A percentile compares a stretch with the other conserved stretches of the same genome.
These are phyloP conservation scores for Parafenestella ontariensis DNA, from an alignment of 2,329 filamentous ascomycete species.

Conservation along the genomic window DNA sequence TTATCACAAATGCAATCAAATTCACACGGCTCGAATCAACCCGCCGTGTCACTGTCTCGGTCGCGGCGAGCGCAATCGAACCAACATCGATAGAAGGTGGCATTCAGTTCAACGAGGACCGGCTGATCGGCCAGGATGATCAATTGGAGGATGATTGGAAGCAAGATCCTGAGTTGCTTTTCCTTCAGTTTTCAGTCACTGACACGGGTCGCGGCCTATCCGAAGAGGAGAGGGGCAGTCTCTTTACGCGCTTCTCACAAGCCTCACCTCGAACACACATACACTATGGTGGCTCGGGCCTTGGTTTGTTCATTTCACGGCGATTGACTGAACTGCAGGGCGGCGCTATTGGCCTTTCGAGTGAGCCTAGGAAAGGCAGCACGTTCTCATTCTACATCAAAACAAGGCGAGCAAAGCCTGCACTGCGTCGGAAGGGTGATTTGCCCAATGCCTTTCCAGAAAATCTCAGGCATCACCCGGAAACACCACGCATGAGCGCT, in stretches of 20 bases:
- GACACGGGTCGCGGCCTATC: conserved; percentile 52
- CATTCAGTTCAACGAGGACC: conserved; percentile 35
- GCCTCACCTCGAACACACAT: conserved; percentile 44
- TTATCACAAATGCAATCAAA: conserved; percentile 55
- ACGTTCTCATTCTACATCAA: conserved; percentile 46
- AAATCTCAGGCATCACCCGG: conserved; percentile 26
- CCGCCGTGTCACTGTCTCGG: conserved; percentile 46
- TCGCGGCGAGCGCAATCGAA: conserved; percentile 40
- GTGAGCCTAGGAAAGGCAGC: conserved; percentile 31
- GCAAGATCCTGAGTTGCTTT: conserved; percentile 34
- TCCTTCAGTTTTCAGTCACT: conserved; percentile 44
- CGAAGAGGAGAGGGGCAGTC: conserved; percentile 41
- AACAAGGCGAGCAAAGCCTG: conserved; percentile 20
- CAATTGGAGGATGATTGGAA: conserved; percentile 43
- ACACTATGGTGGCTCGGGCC: conserved; percentile 49
- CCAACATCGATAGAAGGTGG: conserved; percentile 43
- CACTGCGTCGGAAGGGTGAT: conserved; percentile 20
- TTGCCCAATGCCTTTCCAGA: conserved; percentile 26
- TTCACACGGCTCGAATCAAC: conserved; percentile 49
- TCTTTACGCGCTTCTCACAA: conserved; percentile 43
- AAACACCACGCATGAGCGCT: conserved; percentile 6
- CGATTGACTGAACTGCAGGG: conserved; percentile 43
- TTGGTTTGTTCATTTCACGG: conserved; percentile 44
- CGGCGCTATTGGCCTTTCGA: conserved; percentile 39
- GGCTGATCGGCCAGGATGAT: conserved; percentile 24